Evolutionary conservation across 768 basidiomycete genomes (phyloP).

Genomic region (Pulveroboletus frians): DNA sequence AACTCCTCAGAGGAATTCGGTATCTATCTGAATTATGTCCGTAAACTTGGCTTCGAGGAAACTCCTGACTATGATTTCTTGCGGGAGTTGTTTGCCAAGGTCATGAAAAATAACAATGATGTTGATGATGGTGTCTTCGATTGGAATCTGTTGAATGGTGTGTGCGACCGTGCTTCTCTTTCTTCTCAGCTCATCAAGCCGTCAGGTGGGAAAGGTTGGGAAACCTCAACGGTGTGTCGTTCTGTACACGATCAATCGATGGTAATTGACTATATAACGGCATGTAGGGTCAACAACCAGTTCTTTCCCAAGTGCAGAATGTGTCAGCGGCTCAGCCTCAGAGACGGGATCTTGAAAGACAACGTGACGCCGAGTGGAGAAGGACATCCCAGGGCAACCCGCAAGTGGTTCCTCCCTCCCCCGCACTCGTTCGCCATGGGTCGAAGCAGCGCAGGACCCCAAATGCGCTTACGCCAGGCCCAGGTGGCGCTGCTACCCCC

Average conservation of each 20-base stretch:
- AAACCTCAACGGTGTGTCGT: conserved; percentile 63
- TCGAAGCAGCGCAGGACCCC: conserved; percentile 68
- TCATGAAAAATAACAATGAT: conserved; percentile 87
- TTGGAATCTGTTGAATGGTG: conserved; percentile 91
- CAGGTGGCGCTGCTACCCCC: conserved; percentile 38
- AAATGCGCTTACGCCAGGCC: conserved; percentile 52
- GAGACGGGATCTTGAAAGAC: conserved; percentile 48
- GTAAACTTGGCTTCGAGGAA: conserved; percentile 98
- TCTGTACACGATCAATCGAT: background rate
- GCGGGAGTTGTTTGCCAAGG: conserved; percentile 89
- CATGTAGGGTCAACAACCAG: conserved; percentile 55
- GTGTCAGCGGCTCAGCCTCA: conserved; percentile 41
- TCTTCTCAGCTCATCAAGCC: conserved; percentile 6
- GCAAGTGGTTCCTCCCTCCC: conserved; percentile 63
- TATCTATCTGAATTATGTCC: conserved; percentile 98
- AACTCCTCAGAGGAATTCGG: conserved; percentile 81
- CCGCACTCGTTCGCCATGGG: conserved; percentile 71
- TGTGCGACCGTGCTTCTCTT: conserved; percentile 9
- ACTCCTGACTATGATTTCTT: conserved; percentile 99
- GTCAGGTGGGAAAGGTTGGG: conserved; percentile 90
- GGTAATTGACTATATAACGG: conserved; percentile 8
- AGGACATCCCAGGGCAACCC: conserved; percentile 53
- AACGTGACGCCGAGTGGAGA: conserved; percentile 58
- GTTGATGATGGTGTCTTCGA: conserved; percentile 92
- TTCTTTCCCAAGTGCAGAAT: conserved; percentile 61